These are phyloP conservation scores for Ammopiptanthus mongolicus DNA, from an alignment of 306 rosid genomes.

Conservation along the genomic window DNA sequence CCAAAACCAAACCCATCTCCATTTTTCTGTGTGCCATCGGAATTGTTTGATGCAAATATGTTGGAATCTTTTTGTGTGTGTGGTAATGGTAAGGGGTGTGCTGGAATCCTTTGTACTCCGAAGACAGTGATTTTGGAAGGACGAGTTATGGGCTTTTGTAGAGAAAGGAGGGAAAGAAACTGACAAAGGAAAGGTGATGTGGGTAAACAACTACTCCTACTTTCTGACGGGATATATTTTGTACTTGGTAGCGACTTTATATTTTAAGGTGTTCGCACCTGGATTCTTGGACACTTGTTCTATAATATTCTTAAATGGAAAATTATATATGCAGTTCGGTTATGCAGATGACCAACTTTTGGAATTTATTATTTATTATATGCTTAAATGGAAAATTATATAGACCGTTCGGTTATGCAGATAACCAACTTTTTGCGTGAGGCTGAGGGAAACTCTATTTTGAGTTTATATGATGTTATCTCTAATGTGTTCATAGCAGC, in stretches of 20 bases:
- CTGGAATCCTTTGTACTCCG: background rate
- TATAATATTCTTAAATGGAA: background rate
- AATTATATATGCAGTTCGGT: slow-evolving; percentile 20
- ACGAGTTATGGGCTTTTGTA: slow-evolving; percentile 33
- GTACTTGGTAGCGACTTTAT: slow-evolving; percentile 3
- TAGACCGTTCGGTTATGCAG: slow-evolving; percentile 34
- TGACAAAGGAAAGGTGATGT: slow-evolving; percentile 39
- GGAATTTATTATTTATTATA: background rate
- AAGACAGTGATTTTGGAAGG: slow-evolving; percentile 16
- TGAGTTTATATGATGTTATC: background rate
- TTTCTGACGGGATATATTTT: slow-evolving; percentile 15
- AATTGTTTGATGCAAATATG: slow-evolving; percentile 5
- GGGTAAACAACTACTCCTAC: slow-evolving; percentile 66
- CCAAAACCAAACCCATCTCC: slow-evolving; percentile 37
- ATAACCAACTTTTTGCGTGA: slow-evolving; percentile 33
- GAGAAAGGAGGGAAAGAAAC: slow-evolving; percentile 38
- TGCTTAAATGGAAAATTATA: background rate
- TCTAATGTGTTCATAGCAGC: background rate
- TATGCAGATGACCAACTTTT: slow-evolving; percentile 44
- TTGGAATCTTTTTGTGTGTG: background rate
- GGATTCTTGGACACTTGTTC: background rate
- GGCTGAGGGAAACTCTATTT: background rate
- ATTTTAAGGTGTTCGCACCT: slow-evolving; percentile 20
- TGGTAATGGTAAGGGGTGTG: background rate
- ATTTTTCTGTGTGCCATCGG: slow-evolving; percentile 45